These are phyloP conservation scores for Penicillium sclerotigenum DNA, from an alignment of 2,329 filamentous ascomycete species.

Conservation along the genomic window DNA sequence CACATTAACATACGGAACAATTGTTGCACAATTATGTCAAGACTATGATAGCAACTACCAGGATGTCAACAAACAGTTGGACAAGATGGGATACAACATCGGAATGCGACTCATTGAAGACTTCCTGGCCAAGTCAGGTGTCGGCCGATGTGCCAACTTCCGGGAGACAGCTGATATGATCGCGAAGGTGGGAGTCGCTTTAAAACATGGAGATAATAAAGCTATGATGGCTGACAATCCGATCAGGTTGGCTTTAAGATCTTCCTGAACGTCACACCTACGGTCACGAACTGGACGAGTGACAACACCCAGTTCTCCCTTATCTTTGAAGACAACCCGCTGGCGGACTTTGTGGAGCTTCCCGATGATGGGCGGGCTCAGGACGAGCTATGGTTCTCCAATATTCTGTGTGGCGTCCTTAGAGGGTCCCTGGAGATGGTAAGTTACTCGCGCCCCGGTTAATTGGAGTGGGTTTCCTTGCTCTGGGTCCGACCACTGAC, in stretches of 20 bases:
- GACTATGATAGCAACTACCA: slow-evolving; percentile 92
- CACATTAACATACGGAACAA: slow-evolving; percentile 94
- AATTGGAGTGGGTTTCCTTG: slow-evolving; percentile 10
- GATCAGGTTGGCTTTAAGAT: slow-evolving; percentile 94
- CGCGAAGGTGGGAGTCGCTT: slow-evolving; percentile 62
- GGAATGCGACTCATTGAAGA: slow-evolving; percentile 94
- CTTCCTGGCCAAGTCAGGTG: slow-evolving; percentile 92
- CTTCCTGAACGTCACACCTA: slow-evolving; percentile 93
- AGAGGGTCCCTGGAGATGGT: slow-evolving; percentile 95
- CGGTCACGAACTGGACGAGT: slow-evolving; percentile 90
- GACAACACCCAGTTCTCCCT: slow-evolving; percentile 97
- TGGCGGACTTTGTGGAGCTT: slow-evolving; percentile 95
- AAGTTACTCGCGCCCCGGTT: slow-evolving; percentile 20
- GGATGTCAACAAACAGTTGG: slow-evolving; percentile 95
- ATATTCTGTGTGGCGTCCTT: slow-evolving; percentile 90
- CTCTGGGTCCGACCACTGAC: slow-evolving; percentile 20
- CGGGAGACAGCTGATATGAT: slow-evolving; percentile 96
- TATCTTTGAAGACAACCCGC: slow-evolving; percentile 92
- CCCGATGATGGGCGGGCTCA: slow-evolving; percentile 94
- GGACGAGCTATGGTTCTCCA: slow-evolving; percentile 97
- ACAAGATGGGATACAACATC: slow-evolving; percentile 99
- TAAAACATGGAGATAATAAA: not conserved
- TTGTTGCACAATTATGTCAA: slow-evolving; percentile 93
- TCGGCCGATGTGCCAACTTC: slow-evolving; percentile 85
- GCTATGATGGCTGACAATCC: slow-evolving; percentile 4